Evolutionary conservation across 192 early-diverging fungal genomes (phyloP), one percentile per base, ranked within the genome.

Genomic region (Linnemannia hyalina): DNA sequence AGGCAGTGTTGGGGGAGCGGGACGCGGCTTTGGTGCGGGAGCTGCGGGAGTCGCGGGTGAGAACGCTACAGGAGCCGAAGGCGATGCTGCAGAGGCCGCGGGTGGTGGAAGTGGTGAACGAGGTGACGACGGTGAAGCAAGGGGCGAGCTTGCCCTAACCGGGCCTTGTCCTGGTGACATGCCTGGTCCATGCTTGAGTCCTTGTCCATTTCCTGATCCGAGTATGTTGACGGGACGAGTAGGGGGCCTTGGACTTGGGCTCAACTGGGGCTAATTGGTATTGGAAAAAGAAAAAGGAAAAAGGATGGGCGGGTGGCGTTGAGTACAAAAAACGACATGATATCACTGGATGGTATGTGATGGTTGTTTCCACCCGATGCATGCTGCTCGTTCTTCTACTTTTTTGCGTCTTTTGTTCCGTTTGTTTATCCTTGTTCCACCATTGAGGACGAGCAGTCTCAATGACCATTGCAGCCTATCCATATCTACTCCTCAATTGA

Each of bases 1-100:
- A 32, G 84, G 84, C 68, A 86, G 49, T 69, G 84, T 78, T 78
- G 84, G 84, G 16, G 84, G 84, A 22, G 49, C 41, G 18, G 74
- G 29, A 36, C 78, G 70, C 0, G 78, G 36, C 72, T 76, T 77
- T 42, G 78, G 71, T 38, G 70, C 40, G 22, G 78, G 20, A 42
- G 75, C 36, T 38, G 72, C 32, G 1, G 57, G 32, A 42, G 73
- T 26, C 15, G 49, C 11, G 10, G 72, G 65, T 38, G 72, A 36
- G 23, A 52, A 76, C 38, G 73, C 8, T 23, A 44, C 10, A 41
- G 80, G 63, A 16, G 35, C 13, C 35, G 65, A 44, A 40, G 80
- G 16, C 9, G 79, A 69, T 55, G 57, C 46, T 49, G 16, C 36
- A n/a, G 70, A 44, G 3, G 36, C 29, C 18, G 16, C 60, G 9